These are phyloP conservation scores for Sanguinoderma infundibulare DNA, from an alignment of 1,284 basidiomycete genomes.

Conservation along the genomic window DNA sequence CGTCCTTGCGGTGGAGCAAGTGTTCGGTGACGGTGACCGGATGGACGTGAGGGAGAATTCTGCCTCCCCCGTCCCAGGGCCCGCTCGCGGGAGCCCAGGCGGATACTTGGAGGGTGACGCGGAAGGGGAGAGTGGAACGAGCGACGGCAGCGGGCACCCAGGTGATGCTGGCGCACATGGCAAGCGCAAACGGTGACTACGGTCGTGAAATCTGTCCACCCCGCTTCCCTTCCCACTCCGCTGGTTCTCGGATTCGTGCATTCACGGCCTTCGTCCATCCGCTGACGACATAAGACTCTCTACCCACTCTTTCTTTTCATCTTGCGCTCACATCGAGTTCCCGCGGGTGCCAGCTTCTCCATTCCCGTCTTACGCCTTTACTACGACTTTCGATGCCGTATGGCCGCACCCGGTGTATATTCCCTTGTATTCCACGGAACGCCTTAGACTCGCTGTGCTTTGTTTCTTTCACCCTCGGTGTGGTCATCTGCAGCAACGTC, in stretches of 20 bases:
- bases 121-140: conserved; percentile 30
- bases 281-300: background rate
- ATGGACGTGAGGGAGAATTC: conserved; percentile 26
- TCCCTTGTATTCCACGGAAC: conserved; percentile 22
- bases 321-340: background rate
- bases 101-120: conserved; percentile 29
- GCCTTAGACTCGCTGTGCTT: conserved; percentile 20
- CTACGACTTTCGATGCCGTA: background rate
- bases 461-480: conserved; percentile 12
- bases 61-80: conserved; percentile 27
- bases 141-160: conserved; percentile 28
- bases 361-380: background rate
- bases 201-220: background rate
- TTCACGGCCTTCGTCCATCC: background rate
- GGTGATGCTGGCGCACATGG: conserved; percentile 32
- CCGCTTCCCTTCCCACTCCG: background rate
- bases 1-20: conserved; percentile 23
- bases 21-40: conserved; percentile 27
- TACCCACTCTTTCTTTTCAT: background rate
- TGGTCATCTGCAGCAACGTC: conserved; percentile 17
- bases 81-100: conserved; percentile 23
- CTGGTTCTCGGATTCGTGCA: background rate
- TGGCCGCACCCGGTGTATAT: conserved; percentile 1
- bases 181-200: conserved; percentile 38
- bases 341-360: background rate